phyloP scores from a whole-genome alignment of 2,329 filamentous ascomycete species.

The Fusarium acutatum region DNA sequence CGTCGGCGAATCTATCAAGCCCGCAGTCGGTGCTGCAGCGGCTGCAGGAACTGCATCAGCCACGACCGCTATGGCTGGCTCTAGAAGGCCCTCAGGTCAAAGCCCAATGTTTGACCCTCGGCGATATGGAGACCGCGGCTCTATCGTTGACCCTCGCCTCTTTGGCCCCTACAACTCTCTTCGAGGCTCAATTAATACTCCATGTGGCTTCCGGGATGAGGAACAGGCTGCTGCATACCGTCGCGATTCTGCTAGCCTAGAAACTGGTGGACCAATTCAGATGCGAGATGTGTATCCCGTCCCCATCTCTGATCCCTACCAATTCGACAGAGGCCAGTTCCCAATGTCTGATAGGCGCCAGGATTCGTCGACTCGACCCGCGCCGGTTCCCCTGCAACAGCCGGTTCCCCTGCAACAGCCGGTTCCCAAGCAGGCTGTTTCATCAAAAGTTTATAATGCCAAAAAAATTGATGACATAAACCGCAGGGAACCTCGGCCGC shows the following conservation, averaged over 20 bases:
- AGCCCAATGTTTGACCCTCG: constrained; percentile 18
- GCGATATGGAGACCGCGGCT: constrained; percentile 51
- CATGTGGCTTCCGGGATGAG: constrained; percentile 62
- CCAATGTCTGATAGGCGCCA: constrained; percentile 57
- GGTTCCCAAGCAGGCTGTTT: constrained; percentile 78
- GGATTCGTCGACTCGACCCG: constrained; percentile 59
- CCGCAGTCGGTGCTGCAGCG: constrained; percentile 34
- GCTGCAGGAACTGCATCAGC: constrained; percentile 53
- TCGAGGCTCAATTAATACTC: constrained; percentile 61
- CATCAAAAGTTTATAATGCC: constrained; percentile 71
- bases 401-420: constrained; percentile 91
- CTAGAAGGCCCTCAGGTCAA: constrained; percentile 38
- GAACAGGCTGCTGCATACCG: constrained; percentile 38
- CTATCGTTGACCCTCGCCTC: constrained; percentile 64
- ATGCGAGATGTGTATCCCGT: constrained; percentile 74
- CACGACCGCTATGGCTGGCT: constrained; percentile 50
- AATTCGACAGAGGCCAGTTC: constrained; percentile 65
- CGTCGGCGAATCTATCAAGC: constrained; percentile 38
- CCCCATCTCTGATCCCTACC: constrained; percentile 70
- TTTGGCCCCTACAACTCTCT: constrained; percentile 71
- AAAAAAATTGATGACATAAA: constrained; percentile 51
- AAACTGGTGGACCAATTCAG: constrained; percentile 34
- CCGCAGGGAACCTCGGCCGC: constrained; percentile 46
- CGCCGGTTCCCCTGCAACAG: constrained; percentile 78
- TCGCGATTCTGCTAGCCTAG: constrained; percentile 36